Evolutionary conservation across 352 stramenopile genomes (phyloP), one percentile per base, ranked within the genome.

Genomic region (Pythium aphanidermatum): DNA sequence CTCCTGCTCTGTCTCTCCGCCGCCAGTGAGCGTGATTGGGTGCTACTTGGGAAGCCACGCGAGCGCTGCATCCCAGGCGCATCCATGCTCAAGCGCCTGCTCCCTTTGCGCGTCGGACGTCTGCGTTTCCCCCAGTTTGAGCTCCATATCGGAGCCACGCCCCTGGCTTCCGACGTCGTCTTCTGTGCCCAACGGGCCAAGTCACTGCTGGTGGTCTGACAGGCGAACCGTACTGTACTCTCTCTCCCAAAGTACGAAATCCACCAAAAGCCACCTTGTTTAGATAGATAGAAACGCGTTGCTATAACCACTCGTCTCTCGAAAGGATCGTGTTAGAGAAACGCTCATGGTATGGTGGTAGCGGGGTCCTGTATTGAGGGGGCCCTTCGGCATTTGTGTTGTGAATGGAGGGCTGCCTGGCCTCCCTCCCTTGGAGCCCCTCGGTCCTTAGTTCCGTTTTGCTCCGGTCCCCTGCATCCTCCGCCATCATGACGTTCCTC

Each of bases 41-140:
- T 89, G 30, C 44, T 85, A 11, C 20, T 89, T 16, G 74, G 77
- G 23, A 86, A 83, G 45, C 69, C 80, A 41, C 55, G 62, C 19
- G 74, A 86, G 55, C 55, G 51, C 19, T 68, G 5, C 8, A 16
- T 27, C 33, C 5, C 13, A n/a, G 25, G 11, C 13, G 17, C 9
- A 60, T 86, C 16, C 11, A 55, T 37, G 6, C 40, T 27, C n/a
- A 56, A 40, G 23, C 47, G 57, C 32, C 27, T 85, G n/a, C 35
- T 86, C 32, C 46, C 77, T 28, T 71, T 63, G 19, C 70, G 60
- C 11, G 47, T 65, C 14, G 74, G 77, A 0, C 58, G 61, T 16
- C 34, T 86, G 29, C 70, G 61, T 7, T 83, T 78, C 25, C 77
- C 77, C 5, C 47, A 54, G 14, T 89, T 89, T 44, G 45, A 54